Conservation (phyloP, 805 yeast species). For the Spencermartinsiella europaea region DNA sequence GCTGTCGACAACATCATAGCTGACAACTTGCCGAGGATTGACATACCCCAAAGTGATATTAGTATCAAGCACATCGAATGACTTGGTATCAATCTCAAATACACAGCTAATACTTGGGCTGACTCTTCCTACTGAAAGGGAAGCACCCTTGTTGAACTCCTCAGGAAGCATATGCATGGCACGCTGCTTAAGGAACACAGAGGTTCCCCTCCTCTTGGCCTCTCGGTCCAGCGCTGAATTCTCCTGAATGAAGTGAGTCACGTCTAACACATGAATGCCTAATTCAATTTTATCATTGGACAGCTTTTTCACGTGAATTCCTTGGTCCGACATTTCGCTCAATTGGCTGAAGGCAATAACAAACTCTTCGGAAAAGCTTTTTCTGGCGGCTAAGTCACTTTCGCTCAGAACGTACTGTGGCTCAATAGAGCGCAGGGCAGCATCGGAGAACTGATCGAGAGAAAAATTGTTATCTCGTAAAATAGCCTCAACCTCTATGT, state of each 20-base stretch:
- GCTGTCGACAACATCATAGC: constrained; percentile 15
- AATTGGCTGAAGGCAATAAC: constrained; percentile 59
- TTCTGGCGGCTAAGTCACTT: constrained; percentile 37
- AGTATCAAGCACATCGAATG: constrained; percentile 67
- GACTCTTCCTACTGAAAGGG: constrained; percentile 55
- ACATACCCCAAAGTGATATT: constrained; percentile 71
- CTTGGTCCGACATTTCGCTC: constrained; percentile 63
- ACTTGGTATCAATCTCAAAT: constrained; percentile 69
- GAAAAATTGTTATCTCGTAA: constrained; percentile 59
- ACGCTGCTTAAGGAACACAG: constrained; percentile 82
- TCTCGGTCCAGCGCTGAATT: constrained; percentile 81
- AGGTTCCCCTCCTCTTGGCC: constrained; percentile 82
- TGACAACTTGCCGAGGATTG: constrained; percentile 50
- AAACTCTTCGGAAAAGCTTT: constrained; percentile 50
- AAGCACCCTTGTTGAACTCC: constrained; percentile 48
- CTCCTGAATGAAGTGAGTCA: constrained; percentile 61
- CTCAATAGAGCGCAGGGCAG: constrained; percentile 25
- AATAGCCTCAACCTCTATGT: constrained; percentile 81
- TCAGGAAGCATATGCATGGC: constrained; percentile 64
- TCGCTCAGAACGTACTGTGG: constrained; percentile 15
- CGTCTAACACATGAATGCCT: constrained; percentile 83
- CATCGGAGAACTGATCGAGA: constrained; percentile 38
- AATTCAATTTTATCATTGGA: constrained; percentile 62
- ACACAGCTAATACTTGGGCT: constrained; percentile 71
- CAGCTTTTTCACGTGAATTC: constrained; percentile 68